Conservation (phyloP, 805 yeast genomes). For the Maudiozyma saulgeensis region DNA sequence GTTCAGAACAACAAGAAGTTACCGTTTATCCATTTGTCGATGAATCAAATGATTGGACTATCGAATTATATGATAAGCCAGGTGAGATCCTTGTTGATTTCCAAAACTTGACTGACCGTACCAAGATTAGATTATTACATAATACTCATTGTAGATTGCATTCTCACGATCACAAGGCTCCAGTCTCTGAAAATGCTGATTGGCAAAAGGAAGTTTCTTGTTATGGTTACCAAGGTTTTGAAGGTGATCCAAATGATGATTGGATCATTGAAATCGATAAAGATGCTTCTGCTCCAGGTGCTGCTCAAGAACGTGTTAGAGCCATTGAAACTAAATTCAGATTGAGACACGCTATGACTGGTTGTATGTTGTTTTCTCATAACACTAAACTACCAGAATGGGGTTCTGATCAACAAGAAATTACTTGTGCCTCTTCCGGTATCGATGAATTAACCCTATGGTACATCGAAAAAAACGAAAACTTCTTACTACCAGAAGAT, state of each 20-base stretch:
- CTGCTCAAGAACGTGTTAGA: conserved; percentile 45
- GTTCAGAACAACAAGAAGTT: conserved; percentile 78
- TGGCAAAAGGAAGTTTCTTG: conserved; percentile 80
- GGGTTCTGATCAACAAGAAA: conserved; percentile 82
- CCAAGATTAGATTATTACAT: conserved; percentile 58
- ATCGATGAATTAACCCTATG: conserved; percentile 50
- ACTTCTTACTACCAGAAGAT: conserved; percentile 35
- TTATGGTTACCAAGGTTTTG: conserved; percentile 69
- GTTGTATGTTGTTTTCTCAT: conserved; percentile 66
- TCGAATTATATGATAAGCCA: conserved; percentile 56
- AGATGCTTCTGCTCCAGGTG: conserved; percentile 39
- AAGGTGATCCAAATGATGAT: conserved; percentile 80
- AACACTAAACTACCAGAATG: conserved; percentile 65
- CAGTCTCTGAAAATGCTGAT: conserved; percentile 57
- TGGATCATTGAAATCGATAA: conserved; percentile 67
- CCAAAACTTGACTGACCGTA: conserved; percentile 55
- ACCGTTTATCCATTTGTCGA: conserved; percentile 75
- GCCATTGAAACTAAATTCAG: conserved; percentile 66
- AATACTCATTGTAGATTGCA: conserved; percentile 59
- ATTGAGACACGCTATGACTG: conserved; percentile 72
- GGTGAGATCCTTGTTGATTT: conserved; percentile 50
- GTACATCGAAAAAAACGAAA: conserved; percentile 65
- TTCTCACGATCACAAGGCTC: conserved; percentile 79
- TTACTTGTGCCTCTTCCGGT: conserved; percentile 70
- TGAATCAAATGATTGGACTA: conserved; percentile 57